phyloP scores from a whole-genome alignment of 1,139 yeast species.

The Trichomonascaceae sp. region DNA sequence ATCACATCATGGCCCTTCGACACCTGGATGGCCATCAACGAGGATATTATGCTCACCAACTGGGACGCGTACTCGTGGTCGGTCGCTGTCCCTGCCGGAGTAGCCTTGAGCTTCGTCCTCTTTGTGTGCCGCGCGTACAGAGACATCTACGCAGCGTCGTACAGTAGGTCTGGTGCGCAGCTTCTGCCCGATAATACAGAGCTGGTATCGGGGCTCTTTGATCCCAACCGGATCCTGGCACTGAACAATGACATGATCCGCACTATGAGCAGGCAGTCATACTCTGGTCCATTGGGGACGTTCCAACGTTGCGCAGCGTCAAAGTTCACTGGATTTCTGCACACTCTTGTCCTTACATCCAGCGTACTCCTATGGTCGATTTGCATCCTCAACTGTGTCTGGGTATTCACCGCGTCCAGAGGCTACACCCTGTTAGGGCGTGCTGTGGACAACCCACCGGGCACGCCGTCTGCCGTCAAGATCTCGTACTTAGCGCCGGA shows the following conservation, averaged over 20 bases:
- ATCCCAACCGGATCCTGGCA: slow-evolving; percentile 1
- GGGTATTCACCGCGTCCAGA: slow-evolving; percentile 25
- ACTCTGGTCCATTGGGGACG: background rate
- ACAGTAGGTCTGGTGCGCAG: too few relatives aligned
- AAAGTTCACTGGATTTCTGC: slow-evolving; percentile 1
- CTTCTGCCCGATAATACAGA: background rate
- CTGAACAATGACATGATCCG: background rate
- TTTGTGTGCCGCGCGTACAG: slow-evolving; percentile 12
- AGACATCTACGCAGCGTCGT: too few relatives aligned
- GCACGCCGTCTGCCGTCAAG: slow-evolving; percentile 29
- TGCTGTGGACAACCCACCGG: slow-evolving; percentile 27
- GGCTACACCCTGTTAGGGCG: slow-evolving; percentile 31
- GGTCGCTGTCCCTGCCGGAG: slow-evolving; percentile 37
- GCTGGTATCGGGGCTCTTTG: background rate
- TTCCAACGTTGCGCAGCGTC: slow-evolving; percentile 1
- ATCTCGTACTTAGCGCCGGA: slow-evolving; percentile 15
- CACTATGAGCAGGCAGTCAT: background rate
- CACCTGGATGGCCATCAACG: slow-evolving; percentile 38
- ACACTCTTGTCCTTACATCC: slow-evolving; percentile 7
- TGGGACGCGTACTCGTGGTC: slow-evolving; percentile 48
- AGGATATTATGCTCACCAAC: slow-evolving; percentile 40
- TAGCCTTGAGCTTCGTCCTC: slow-evolving; percentile 23
- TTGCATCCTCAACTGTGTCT: slow-evolving; percentile 24
- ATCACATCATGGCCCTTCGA: slow-evolving; percentile 47
- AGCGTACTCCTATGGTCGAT: slow-evolving; percentile 7